Evolutionary conservation across 208 protist genomes (phyloP).

Genomic region (Angomonas deanei): DNA sequence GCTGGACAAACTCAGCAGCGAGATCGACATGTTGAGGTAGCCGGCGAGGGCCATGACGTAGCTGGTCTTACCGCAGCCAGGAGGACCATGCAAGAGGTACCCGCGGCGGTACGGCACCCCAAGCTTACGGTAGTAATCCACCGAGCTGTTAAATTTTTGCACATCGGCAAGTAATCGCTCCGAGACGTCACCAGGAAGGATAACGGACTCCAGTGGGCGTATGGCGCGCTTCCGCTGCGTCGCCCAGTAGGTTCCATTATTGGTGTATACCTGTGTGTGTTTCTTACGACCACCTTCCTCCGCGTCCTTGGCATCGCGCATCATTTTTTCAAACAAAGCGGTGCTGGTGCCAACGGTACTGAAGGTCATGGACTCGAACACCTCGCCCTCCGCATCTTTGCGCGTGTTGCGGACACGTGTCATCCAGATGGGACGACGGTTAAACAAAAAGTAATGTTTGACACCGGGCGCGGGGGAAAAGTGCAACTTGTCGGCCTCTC

Average conservation of each 20-base stretch:
- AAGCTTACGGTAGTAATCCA: slow-evolving; percentile 86
- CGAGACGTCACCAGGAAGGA: slow-evolving; percentile 66
- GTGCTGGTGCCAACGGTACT: slow-evolving; percentile 48
- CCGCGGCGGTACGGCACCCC: slow-evolving; percentile 94
- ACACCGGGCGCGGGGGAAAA: slow-evolving; percentile 72
- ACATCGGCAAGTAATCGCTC: slow-evolving; percentile 75
- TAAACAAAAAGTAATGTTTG: slow-evolving; percentile 81
- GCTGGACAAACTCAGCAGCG: slow-evolving; percentile 89
- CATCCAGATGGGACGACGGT: slow-evolving; percentile 58
- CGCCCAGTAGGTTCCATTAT: slow-evolving; percentile 66
- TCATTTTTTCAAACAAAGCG: slow-evolving; percentile 60
- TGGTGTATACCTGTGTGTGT: slow-evolving; percentile 86
- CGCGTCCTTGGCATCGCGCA: slow-evolving; percentile 56
- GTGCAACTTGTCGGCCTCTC: slow-evolving; percentile 64
- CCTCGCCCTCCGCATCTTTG: slow-evolving; percentile 57
- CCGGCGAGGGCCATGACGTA: slow-evolving; percentile 93
- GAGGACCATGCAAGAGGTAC: slow-evolving; percentile 94
- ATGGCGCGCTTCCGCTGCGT: slow-evolving; percentile 62
- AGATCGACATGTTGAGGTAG: slow-evolving; percentile 89
- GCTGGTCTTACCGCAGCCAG: slow-evolving; percentile 93
- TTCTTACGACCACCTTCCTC: slow-evolving; percentile 58
- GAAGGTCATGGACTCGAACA: slow-evolving; percentile 68
- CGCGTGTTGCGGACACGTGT: slow-evolving; percentile 62
- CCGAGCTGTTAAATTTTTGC: slow-evolving; percentile 69
- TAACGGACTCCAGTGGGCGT: slow-evolving; percentile 84